These are phyloP conservation scores for Phytophthora macrochlamydospora DNA, from an alignment of 352 stramenopile genomes.

Conservation along the genomic window DNA sequence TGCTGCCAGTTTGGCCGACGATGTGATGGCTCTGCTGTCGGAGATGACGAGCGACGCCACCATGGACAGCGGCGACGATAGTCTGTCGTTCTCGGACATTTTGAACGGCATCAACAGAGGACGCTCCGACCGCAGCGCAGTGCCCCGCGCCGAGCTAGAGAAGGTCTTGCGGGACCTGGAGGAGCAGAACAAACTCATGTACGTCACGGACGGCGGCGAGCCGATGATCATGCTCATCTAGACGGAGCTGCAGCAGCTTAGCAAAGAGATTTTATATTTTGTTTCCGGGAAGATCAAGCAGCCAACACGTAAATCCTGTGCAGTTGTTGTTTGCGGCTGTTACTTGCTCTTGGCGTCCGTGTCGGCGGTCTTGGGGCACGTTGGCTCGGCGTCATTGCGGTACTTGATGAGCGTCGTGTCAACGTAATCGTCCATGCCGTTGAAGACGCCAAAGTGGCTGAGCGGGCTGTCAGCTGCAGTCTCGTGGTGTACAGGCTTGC, in stretches of 20 bases:
- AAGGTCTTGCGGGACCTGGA: slow-evolving; percentile 77
- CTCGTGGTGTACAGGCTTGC: neutral
- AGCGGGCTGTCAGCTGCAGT: slow-evolving; percentile 25
- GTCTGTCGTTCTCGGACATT: slow-evolving; percentile 62
- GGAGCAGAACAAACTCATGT: slow-evolving; percentile 92
- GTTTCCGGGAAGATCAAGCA: slow-evolving; percentile 27
- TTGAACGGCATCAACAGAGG: slow-evolving; percentile 60
- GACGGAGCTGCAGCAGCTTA: slow-evolving; percentile 10
- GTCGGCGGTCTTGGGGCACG: neutral
- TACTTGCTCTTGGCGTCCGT: slow-evolving; percentile 7
- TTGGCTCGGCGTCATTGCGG: slow-evolving; percentile 27
- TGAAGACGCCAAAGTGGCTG: slow-evolving; percentile 70
- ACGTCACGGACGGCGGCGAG: slow-evolving; percentile 80
- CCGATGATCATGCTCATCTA: slow-evolving; percentile 90
- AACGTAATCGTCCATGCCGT: slow-evolving; percentile 75
- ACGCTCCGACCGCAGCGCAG: slow-evolving; percentile 29
- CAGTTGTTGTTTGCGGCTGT: slow-evolving; percentile 10
- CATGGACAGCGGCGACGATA: slow-evolving; percentile 73
- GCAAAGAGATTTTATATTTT: slow-evolving; percentile 43
- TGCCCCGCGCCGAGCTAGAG: slow-evolving; percentile 66
- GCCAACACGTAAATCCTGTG: slow-evolving; percentile 25
- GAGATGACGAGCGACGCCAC: slow-evolving; percentile 58
- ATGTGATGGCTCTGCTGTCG: slow-evolving; percentile 63
- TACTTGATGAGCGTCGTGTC: slow-evolving; percentile 73
- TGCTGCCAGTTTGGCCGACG: slow-evolving; percentile 61